phyloP scores from a whole-genome alignment of 106 monocot species.

The Dioscorea alata region DNA sequence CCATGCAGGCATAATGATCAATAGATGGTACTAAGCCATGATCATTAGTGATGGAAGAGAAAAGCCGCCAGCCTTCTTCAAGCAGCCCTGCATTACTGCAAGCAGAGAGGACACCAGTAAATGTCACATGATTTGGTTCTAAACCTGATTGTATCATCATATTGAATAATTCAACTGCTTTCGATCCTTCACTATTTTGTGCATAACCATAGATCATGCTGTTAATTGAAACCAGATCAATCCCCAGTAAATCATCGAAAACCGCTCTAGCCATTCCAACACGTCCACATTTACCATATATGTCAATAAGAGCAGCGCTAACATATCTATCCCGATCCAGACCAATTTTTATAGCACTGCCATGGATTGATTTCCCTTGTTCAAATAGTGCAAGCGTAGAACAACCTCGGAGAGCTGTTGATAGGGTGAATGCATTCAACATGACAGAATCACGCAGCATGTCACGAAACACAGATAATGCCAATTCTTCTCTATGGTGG shows the following conservation, averaged over 20 bases:
- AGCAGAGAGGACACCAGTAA: constrained; percentile 40
- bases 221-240: constrained; percentile 58
- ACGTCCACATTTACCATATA: constrained; percentile 64
- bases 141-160: constrained; percentile 12
- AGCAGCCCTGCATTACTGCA: constrained; percentile 61
- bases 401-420: constrained; percentile 46
- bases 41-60: constrained; percentile 21
- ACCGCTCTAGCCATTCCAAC: constrained; percentile 32
- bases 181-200: constrained; percentile 41
- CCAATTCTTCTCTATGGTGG: constrained; percentile 38
- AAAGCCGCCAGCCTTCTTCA: constrained; percentile 49
- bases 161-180: constrained; percentile 49
- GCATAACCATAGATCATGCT: constrained; percentile 65
- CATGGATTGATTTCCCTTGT: constrained; percentile 40
- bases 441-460: constrained; percentile 19
- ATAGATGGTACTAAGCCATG: constrained; percentile 24
- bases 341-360: constrained; percentile 33
- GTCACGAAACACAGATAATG: constrained; percentile 36
- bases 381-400: constrained; percentile 41
- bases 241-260: constrained; percentile 22
- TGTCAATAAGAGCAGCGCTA: constrained; percentile 47
- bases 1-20: constrained; percentile 52
- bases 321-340: constrained; percentile 36
- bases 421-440: constrained; percentile 51
- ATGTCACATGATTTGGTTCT: constrained; percentile 44